Evolutionary conservation across 2,329 filamentous ascomycete genomes (phyloP).

Genomic region (Clarireedia monteithiana): DNA sequence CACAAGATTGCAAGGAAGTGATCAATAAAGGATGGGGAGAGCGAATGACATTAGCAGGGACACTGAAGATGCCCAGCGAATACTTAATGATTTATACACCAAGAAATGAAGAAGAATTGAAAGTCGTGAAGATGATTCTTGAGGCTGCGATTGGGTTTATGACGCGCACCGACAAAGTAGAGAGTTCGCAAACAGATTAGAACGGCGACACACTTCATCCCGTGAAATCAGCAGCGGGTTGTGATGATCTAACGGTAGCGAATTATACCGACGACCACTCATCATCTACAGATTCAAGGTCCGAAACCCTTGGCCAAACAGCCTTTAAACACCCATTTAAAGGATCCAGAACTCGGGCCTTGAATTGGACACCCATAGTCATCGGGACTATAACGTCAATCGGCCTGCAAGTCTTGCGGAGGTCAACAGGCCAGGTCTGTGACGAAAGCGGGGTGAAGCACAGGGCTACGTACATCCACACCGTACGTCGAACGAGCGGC

Average conservation of each 20-base stretch:
- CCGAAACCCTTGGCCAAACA: too few relatives aligned
- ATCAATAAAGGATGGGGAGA: conserved; percentile 23
- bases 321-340: too few relatives aligned
- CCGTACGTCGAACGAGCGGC: too few relatives aligned
- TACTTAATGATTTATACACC: conserved; percentile 23
- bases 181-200: not conserved
- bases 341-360: too few relatives aligned
- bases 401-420: too few relatives aligned
- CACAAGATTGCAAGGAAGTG: conserved; percentile 21
- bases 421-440: too few relatives aligned
- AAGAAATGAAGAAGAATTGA: conserved; percentile 17
- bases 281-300: too few relatives aligned
- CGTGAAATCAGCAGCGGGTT: not conserved
- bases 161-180: conserved; percentile 11
- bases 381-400: too few relatives aligned
- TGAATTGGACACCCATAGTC: too few relatives aligned
- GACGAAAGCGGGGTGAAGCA: too few relatives aligned
- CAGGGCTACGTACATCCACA: too few relatives aligned
- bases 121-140: conserved; percentile 17
- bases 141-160: conserved; percentile 21
- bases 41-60: conserved; percentile 19
- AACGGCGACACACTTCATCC: not conserved
- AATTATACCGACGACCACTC: not conserved
- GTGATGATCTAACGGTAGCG: too few relatives aligned
- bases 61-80: conserved; percentile 16